Evolutionary conservation across 768 basidiomycete species (phyloP).

Genomic region (Cyclocybe cylindracea): DNA sequence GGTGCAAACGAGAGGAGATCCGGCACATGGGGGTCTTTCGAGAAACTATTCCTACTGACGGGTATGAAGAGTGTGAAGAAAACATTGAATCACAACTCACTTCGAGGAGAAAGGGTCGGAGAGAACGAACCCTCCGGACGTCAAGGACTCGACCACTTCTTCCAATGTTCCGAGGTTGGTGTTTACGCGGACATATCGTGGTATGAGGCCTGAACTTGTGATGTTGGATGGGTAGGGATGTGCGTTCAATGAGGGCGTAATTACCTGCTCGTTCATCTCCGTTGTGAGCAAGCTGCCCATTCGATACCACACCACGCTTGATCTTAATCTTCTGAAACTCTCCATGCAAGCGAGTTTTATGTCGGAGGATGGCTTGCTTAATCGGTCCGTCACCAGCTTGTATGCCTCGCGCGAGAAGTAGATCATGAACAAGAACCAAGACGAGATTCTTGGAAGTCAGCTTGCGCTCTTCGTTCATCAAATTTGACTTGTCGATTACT

Average conservation of each 20-base stretch:
- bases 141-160: slow-evolving; percentile 61
- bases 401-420: slow-evolving; percentile 81
- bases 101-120: slow-evolving; percentile 53
- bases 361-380: slow-evolving; percentile 83
- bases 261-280: slow-evolving; percentile 68
- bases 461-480: slow-evolving; percentile 77
- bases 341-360: slow-evolving; percentile 85
- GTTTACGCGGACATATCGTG: slow-evolving; percentile 87
- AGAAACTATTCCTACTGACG: slow-evolving; percentile 56
- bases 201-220: slow-evolving; percentile 57
- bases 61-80: slow-evolving; percentile 6
- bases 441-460: slow-evolving; percentile 77
- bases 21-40: slow-evolving; percentile 77
- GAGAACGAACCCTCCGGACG: slow-evolving; percentile 53
- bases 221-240: slow-evolving; percentile 9
- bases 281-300: slow-evolving; percentile 61
- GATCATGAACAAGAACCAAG: slow-evolving; percentile 88
- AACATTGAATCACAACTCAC: slow-evolving; percentile 32
- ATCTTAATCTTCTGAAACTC: slow-evolving; percentile 87
- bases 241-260: slow-evolving; percentile 5
- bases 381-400: slow-evolving; percentile 90
- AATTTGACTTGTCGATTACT: slow-evolving; percentile 64
- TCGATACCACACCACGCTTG: slow-evolving; percentile 65
- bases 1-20: slow-evolving; percentile 82
- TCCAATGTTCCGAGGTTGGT: slow-evolving; percentile 65